These are phyloP conservation scores for Xylaria venustula DNA, from an alignment of 495 filamentous ascomycete species.

Conservation along the genomic window DNA sequence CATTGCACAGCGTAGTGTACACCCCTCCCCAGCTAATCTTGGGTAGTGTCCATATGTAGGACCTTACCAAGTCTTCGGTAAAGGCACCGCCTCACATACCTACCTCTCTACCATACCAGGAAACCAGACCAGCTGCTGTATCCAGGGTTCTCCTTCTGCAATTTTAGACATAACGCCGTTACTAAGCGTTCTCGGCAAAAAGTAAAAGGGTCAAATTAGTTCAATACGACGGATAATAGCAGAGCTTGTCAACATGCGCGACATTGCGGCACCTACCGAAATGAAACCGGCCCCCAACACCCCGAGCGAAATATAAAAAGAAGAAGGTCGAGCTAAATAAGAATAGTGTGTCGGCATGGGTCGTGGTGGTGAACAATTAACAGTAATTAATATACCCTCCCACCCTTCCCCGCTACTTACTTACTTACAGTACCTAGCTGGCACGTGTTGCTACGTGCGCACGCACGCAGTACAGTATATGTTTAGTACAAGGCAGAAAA, in stretches of 20 bases:
- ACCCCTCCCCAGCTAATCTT: background rate
- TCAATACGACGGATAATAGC: no score
- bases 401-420: constrained; percentile 12
- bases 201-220: no score
- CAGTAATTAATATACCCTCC: background rate
- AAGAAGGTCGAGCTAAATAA: no score
- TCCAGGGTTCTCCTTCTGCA: no score
- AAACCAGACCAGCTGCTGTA: background rate
- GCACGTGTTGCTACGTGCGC: background rate
- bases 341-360: no score
- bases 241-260: no score
- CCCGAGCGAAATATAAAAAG: background rate
- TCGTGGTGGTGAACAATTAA: no score
- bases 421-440: no score
- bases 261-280: background rate
- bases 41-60: constrained; percentile 16
- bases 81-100: background rate
- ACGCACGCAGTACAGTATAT: background rate
- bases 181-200: no score
- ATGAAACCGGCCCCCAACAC: constrained; percentile 6
- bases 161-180: no score
- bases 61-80: constrained; percentile 16
- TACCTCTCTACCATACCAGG: no score
- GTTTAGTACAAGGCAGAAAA: background rate
- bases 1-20: background rate